These are phyloP conservation scores for Colletotrichum chrysophilum DNA, from an alignment of 2,329 filamentous ascomycete species.

Conservation along the genomic window DNA sequence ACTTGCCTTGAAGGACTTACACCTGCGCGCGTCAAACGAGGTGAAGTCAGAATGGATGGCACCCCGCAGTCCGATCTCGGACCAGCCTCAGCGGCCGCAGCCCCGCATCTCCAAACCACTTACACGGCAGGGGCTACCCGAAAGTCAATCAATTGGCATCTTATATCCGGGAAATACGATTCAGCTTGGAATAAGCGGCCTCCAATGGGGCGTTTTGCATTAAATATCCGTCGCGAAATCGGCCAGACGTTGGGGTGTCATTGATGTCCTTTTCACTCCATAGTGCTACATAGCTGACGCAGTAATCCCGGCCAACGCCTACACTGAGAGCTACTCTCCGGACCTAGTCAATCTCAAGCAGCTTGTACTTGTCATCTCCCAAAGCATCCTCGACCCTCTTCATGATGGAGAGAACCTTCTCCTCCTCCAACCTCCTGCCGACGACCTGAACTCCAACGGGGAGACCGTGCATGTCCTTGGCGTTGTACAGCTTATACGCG, in stretches of 20 bases:
- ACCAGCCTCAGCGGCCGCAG: neutral
- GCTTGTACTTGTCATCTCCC: conserved; percentile 58
- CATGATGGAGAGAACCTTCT: conserved; percentile 87
- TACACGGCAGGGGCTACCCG: neutral
- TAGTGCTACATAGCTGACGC: neutral
- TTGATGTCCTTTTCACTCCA: neutral
- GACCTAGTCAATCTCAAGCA: conserved; percentile 51
- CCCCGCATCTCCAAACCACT: conserved; percentile 2
- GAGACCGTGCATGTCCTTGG: conserved; percentile 81
- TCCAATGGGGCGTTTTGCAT: neutral
- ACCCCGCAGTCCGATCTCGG: conserved; percentile 22
- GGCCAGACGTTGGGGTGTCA: neutral
- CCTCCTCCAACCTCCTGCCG: conserved; percentile 80
- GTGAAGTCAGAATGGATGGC: neutral
- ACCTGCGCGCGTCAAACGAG: conserved; percentile 3
- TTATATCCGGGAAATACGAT: neutral
- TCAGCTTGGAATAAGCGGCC: neutral
- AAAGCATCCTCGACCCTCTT: conserved; percentile 77
- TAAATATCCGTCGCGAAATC: neutral
- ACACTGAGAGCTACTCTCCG: neutral
- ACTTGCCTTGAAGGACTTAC: neutral
- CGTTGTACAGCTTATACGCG: conserved; percentile 87
- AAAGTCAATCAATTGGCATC: neutral
- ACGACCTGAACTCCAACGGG: conserved; percentile 88
- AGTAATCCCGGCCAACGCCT: neutral